Evolutionary conservation across 129 eudicot species (phyloP).

Genomic region (Gnaphalium uliginosum): DNA sequence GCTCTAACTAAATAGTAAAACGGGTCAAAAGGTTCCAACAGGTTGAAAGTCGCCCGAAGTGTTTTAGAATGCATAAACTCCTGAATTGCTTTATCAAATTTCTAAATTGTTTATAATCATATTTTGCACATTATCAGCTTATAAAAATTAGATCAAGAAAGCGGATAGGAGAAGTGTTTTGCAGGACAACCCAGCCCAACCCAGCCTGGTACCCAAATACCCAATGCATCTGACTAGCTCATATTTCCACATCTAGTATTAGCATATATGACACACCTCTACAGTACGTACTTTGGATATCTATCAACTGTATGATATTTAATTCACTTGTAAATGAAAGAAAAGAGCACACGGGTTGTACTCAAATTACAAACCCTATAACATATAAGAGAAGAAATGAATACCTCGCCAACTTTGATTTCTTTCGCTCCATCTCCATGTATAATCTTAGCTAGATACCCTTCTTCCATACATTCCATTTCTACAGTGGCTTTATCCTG

Average conservation of each 20-base stretch:
- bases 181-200: background rate
- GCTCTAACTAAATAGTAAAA: background rate
- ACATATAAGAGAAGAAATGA: conserved; percentile 4
- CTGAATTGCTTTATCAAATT: background rate
- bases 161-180: background rate
- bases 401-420: conserved; percentile 97
- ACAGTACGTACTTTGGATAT: background rate
- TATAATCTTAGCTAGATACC: conserved; percentile 86
- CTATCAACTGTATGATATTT: background rate
- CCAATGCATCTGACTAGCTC: background rate
- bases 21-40: background rate
- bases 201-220: background rate
- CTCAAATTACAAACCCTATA: background rate
- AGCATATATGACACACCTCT: background rate
- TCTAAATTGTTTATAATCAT: background rate
- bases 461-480: conserved; percentile 99
- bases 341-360: background rate
- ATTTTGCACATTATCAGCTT: background rate
- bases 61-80: conserved; percentile 8
- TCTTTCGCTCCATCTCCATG: conserved; percentile 92
- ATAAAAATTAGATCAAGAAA: background rate
- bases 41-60: background rate
- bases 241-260: conserved; percentile 2
- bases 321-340: conserved; percentile 3
- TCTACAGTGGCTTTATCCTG: conserved; percentile 98